A percentile compares a stretch with the other conserved stretches of the same genome.
Conservation (phyloP, 257 asterid genomes). For the Jacaranda mimosifolia region DNA sequence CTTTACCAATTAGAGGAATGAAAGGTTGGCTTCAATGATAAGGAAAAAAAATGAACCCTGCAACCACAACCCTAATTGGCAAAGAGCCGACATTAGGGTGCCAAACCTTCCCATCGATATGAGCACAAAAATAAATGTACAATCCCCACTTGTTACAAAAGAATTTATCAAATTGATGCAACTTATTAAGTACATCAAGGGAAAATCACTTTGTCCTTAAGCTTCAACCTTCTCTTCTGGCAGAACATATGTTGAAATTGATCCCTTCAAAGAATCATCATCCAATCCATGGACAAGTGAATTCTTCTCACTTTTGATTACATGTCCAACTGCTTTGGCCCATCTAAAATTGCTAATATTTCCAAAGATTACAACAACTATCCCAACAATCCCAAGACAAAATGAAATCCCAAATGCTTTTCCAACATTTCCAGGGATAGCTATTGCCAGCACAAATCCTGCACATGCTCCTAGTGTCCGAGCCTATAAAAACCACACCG, state of each 20-base stretch:
- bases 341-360: slow-evolving; percentile 80
- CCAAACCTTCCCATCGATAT: too few relatives aligned
- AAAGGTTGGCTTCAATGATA: too few relatives aligned
- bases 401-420: slow-evolving; percentile 72
- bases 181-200: slow-evolving; percentile 40
- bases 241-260: slow-evolving; percentile 38
- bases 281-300: slow-evolving; percentile 57
- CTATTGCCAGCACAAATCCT: slow-evolving; percentile 74
- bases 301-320: slow-evolving; percentile 51
- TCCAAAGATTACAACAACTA: slow-evolving; percentile 69
- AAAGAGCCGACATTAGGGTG: too few relatives aligned
- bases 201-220: slow-evolving; percentile 19
- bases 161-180: slow-evolving; percentile 39
- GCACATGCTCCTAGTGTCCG: slow-evolving; percentile 72
- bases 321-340: slow-evolving; percentile 84
- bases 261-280: slow-evolving; percentile 42
- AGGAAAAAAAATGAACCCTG: too few relatives aligned
- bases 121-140: slow-evolving; percentile 17
- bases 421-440: slow-evolving; percentile 63
- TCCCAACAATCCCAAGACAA: slow-evolving; percentile 63
- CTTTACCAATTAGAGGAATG: too few relatives aligned
- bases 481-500: slow-evolving; percentile 87
- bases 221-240: slow-evolving; percentile 46
- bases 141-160: slow-evolving; percentile 40
- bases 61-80: too few relatives aligned